These are phyloP conservation scores for Diutina siamensis DNA, from an alignment of 1,139 yeast species.

Conservation along the genomic window DNA sequence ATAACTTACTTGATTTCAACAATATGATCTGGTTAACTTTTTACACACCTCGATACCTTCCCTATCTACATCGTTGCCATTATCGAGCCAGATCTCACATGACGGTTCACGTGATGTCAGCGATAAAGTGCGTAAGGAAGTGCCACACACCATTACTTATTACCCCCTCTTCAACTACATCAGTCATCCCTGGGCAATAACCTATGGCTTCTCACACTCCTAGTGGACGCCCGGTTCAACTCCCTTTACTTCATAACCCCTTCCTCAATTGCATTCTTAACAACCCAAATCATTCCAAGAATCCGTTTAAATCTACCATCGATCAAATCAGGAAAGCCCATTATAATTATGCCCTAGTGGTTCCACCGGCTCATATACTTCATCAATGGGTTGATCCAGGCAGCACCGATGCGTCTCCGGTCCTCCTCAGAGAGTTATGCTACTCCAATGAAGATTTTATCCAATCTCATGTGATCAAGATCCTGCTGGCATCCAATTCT, in stretches of 20 bases:
- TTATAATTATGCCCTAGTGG: conserved; percentile 41
- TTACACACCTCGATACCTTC: too few species aligned
- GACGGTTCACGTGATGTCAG: too few species aligned
- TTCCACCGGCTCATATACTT: conserved; percentile 47
- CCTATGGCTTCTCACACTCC: background rate
- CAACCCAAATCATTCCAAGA: conserved; percentile 42
- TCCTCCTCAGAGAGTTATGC: conserved; percentile 41
- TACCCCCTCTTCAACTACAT: too few species aligned
- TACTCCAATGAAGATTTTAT: conserved; percentile 52
- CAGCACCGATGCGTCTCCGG: conserved; percentile 12
- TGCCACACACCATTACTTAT: background rate
- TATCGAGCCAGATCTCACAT: too few species aligned
- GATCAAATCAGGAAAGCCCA: conserved; percentile 29
- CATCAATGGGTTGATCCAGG: conserved; percentile 36
- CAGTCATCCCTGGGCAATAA: too few species aligned
- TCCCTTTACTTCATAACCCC: conserved; percentile 45
- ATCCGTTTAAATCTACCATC: conserved; percentile 39
- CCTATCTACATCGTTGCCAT: too few species aligned
- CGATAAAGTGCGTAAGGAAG: too few species aligned
- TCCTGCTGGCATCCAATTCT: conserved; percentile 25
- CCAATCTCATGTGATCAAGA: conserved; percentile 52
- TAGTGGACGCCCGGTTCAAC: conserved; percentile 1
- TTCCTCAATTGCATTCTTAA: conserved; percentile 58
- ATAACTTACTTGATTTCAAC: too few species aligned
- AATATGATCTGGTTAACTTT: too few species aligned